Base-by-base conservation (phyloP, 768 basidiomycete genomes). In the Cystobasidium tubakii region DNA sequence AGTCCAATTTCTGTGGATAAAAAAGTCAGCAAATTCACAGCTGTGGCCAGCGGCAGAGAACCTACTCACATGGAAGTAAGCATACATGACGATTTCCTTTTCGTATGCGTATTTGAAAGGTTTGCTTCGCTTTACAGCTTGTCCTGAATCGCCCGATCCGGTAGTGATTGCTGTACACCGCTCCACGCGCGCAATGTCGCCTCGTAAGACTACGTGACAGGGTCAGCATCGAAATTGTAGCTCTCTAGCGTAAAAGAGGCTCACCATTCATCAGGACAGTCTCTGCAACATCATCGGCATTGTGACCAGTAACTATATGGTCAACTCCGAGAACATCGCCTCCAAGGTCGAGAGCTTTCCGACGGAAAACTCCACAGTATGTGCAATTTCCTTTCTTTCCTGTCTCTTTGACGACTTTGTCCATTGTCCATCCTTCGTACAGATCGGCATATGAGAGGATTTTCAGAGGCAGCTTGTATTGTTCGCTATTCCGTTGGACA, bases 81-180 rank as follows among this genome's bases (percentile, higher is more conserved):
- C 74, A 81, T 98, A 97, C 96, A 99, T 98, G 75, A 99, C 96
- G 36, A 99, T 98, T 83, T 99, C 96, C 82, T 99, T 99, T 83
- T 99, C 96, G 78, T 98, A 98, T 0, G 92, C 89, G 79, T 98
- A 99, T 81, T 97, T 98, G 85, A 99, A 98, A n/a, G 96, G 96
- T 82, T 99, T 99, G 62, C 91, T 93, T 72, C 96, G 86, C 81
- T 88, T 91, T 81, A 98, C 97, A 0, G 92, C 94, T 19, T 73
- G 66, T 2, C 64, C 73, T 0, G 39, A 33, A n/a, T 21, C 50
- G 46, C 92, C 92, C 7, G 36, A 42, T 80, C 92, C 88, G 0
- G 96, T 99, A 73, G 92, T 95, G 74, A 99, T 94, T 44, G 88
- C 84, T 0, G 95, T 98, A 82, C 96, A 98, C 65, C 96, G 86